phyloP scores from a whole-genome alignment of 257 asterid species.

The Solanum chmielewskii region DNA sequence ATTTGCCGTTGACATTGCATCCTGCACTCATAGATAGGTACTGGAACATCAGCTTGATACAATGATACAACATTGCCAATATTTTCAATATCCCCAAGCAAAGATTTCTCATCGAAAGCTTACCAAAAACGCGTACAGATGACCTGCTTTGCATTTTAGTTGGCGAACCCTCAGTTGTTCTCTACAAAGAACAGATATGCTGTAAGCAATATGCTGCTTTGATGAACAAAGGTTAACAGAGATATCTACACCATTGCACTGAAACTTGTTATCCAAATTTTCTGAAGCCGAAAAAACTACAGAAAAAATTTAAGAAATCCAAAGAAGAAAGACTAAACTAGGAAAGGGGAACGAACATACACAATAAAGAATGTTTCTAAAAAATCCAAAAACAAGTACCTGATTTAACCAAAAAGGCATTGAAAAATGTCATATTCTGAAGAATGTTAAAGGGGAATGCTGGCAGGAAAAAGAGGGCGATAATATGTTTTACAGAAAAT shows the following conservation, averaged over 20 bases:
- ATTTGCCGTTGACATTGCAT: constrained; percentile 14
- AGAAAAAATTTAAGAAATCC: background rate
- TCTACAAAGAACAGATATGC: constrained; percentile 29
- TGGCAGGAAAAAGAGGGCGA: background rate
- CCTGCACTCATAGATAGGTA: constrained; percentile 28
- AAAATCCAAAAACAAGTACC: background rate
- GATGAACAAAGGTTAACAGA: background rate
- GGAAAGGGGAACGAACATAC: background rate
- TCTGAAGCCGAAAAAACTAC: background rate
- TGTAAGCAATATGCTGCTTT: background rate
- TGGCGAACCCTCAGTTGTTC: constrained; percentile 36
- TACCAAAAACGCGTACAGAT: constrained; percentile 36
- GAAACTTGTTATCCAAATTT: background rate
- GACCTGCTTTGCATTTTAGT: constrained; percentile 22
- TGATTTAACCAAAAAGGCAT: background rate
- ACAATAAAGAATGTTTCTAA: background rate
- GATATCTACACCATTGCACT: background rate
- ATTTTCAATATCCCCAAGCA: background rate
- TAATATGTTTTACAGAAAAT: background rate
- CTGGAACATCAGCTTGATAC: background rate
- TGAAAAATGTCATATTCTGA: background rate
- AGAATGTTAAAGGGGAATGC: background rate
- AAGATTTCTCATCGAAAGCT: background rate
- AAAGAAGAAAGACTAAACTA: background rate
- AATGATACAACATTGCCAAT: background rate